Evolutionary conservation across 140 eudicot species (phyloP).

Genomic region (Anethum foeniculum): DNA sequence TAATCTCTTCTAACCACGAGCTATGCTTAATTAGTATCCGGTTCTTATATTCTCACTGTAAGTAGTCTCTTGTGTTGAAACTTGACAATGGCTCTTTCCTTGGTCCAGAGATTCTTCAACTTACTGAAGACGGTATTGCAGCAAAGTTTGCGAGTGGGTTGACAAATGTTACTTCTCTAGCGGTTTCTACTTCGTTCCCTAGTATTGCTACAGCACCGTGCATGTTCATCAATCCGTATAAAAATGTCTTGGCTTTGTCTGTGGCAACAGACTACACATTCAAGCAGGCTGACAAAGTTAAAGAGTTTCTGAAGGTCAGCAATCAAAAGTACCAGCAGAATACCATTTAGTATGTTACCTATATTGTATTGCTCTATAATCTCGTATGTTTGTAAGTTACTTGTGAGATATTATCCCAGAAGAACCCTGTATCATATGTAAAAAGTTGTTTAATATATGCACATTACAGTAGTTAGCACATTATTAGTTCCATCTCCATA

Average conservation of each 20-base stretch:
- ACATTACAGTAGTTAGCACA: too few species aligned
- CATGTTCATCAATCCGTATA: conserved; percentile 64
- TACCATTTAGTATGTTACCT: too few species aligned
- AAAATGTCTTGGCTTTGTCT: conserved; percentile 60
- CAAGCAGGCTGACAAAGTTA: conserved; percentile 60
- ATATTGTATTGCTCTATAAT: too few species aligned
- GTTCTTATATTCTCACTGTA: neutral
- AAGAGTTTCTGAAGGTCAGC: conserved; percentile 55
- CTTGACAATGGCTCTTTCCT: conserved; percentile 46
- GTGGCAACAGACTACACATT: conserved; percentile 66
- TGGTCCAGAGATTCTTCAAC: conserved; percentile 56
- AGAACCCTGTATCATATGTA: too few species aligned
- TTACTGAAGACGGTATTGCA: conserved; percentile 54
- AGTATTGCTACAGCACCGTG: conserved; percentile 64
- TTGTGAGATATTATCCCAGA: too few species aligned
- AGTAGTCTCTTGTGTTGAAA: too few species aligned
- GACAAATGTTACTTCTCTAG: conserved; percentile 33
- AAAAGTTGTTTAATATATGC: too few species aligned
- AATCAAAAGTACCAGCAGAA: neutral
- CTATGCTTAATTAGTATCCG: too few species aligned
- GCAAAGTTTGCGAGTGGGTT: conserved; percentile 48
- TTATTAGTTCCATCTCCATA: too few species aligned
- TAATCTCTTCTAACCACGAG: too few species aligned
- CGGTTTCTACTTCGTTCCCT: conserved; percentile 47
- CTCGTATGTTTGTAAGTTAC: too few species aligned